phyloP scores from a whole-genome alignment of 805 yeast species.

The Cyberlindnera mycetangii region DNA sequence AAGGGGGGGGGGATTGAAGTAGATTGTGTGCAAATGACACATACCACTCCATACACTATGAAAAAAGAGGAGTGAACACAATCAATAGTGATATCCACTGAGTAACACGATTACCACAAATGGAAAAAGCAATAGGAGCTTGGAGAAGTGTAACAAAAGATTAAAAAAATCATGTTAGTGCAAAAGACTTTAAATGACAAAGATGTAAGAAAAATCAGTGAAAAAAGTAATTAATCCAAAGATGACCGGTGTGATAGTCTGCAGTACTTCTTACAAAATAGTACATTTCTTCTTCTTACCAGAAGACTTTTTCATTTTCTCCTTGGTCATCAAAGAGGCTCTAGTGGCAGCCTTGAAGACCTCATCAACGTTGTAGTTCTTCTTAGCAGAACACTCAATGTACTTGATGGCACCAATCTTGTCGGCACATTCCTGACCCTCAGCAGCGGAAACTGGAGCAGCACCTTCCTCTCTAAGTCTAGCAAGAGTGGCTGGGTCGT shows the following conservation, averaged over 20 bases:
- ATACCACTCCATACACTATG: too few species aligned
- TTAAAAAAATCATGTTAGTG: not conserved
- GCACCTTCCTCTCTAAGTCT: conserved; percentile 70
- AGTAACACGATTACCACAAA: too few species aligned
- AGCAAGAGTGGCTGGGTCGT: conserved; percentile 75
- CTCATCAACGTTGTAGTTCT: conserved; percentile 88
- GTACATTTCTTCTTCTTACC: conserved; percentile 55
- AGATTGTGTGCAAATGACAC: too few species aligned
- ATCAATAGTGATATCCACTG: too few species aligned
- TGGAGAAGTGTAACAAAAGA: not conserved
- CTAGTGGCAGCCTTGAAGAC: conserved; percentile 92
- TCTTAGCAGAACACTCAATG: conserved; percentile 90
- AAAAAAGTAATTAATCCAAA: not conserved
- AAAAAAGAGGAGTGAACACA: too few species aligned
- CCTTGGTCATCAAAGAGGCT: conserved; percentile 67
- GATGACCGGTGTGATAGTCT: not conserved
- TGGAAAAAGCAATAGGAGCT: too few species aligned
- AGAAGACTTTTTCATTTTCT: conserved; percentile 42
- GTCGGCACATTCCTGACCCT: conserved; percentile 84
- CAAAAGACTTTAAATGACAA: not conserved
- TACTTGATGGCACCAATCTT: conserved; percentile 85
- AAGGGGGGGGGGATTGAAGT: not conserved
- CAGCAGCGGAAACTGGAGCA: conserved; percentile 76
- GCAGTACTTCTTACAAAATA: conserved; percentile 44
- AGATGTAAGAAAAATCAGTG: not conserved